phyloP scores from a whole-genome alignment of 768 basidiomycete species.

The Cantharellus anzutake region DNA sequence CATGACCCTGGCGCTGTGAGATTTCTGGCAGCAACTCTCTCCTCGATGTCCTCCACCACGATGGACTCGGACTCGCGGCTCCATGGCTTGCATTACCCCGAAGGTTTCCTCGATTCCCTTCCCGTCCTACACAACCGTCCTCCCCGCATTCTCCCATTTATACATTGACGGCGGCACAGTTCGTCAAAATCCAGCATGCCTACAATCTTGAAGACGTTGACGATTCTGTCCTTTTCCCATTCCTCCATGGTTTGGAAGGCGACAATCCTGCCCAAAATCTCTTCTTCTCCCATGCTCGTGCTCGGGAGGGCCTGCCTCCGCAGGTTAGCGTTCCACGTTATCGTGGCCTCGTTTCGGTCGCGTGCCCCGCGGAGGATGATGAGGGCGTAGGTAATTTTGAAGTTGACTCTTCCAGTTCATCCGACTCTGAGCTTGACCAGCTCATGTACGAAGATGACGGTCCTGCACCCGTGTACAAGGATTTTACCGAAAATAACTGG shows the following conservation, averaged over 20 bases:
- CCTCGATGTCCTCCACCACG: neutral
- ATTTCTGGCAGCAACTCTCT: neutral
- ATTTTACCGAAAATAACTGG: slow-evolving; percentile 3
- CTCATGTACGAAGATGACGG: slow-evolving; percentile 2
- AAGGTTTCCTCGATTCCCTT: slow-evolving; percentile 13
- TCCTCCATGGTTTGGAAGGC: slow-evolving; percentile 73
- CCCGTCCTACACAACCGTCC: slow-evolving; percentile 19
- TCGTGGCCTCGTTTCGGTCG: slow-evolving; percentile 70
- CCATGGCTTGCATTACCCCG: slow-evolving; percentile 13
- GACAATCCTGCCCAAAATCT: slow-evolving; percentile 59
- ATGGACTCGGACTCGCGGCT: neutral
- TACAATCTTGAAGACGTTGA: slow-evolving; percentile 53
- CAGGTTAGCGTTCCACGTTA: slow-evolving; percentile 23
- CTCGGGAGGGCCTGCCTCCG: slow-evolving; percentile 8
- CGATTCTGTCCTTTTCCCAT: slow-evolving; percentile 72
- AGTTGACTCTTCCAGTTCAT: neutral
- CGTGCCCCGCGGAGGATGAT: slow-evolving; percentile 44
- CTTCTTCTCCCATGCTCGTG: slow-evolving; percentile 35
- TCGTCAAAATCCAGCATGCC: slow-evolving; percentile 40
- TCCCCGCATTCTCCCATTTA: slow-evolving; percentile 23
- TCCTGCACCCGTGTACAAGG: slow-evolving; percentile 3
- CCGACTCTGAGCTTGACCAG: neutral
- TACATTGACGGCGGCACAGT: slow-evolving; percentile 26
- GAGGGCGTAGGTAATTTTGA: neutral
- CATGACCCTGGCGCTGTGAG: neutral